These are phyloP conservation scores for Primulina tabacum DNA, from an alignment of 257 asterid species.

Conservation along the genomic window DNA sequence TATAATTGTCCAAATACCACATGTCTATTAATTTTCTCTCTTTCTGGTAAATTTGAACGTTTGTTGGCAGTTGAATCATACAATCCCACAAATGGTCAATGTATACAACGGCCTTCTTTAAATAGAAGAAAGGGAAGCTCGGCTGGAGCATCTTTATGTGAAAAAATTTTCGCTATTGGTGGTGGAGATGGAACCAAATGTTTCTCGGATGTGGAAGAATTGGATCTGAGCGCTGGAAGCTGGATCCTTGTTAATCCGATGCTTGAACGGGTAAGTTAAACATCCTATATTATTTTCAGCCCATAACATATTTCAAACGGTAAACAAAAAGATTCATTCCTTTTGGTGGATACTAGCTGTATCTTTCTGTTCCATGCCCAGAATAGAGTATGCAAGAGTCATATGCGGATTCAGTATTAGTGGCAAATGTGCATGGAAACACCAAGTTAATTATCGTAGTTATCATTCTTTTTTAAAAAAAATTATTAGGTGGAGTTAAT, in stretches of 20 bases:
- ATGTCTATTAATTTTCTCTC: slow-evolving; percentile 1
- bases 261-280: slow-evolving; percentile 54
- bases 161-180: slow-evolving; percentile 55
- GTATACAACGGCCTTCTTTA: slow-evolving; percentile 51
- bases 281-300: not conserved
- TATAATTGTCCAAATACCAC: slow-evolving; percentile 24
- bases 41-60: slow-evolving; percentile 15
- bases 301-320: not conserved
- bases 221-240: slow-evolving; percentile 44
- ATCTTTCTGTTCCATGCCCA: slow-evolving; percentile 1
- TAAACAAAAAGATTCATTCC: not conserved
- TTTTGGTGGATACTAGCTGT: not conserved
- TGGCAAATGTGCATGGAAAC: slow-evolving; percentile 1
- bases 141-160: slow-evolving; percentile 48
- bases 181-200: slow-evolving; percentile 62
- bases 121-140: slow-evolving; percentile 47
- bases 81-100: slow-evolving; percentile 41
- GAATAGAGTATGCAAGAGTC: slow-evolving; percentile 1
- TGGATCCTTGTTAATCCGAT: slow-evolving; percentile 56
- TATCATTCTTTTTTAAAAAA: not conserved
- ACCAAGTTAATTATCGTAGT: not conserved
- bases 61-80: slow-evolving; percentile 64
- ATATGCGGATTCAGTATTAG: no score
- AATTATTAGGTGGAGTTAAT: not conserved
- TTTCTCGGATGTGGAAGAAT: slow-evolving; percentile 65